Percentiles rank a stretch among this genome's conserved stretches.
Conservation (phyloP, 306 rosid species). For the Oxytropis ochrocephala region DNA sequence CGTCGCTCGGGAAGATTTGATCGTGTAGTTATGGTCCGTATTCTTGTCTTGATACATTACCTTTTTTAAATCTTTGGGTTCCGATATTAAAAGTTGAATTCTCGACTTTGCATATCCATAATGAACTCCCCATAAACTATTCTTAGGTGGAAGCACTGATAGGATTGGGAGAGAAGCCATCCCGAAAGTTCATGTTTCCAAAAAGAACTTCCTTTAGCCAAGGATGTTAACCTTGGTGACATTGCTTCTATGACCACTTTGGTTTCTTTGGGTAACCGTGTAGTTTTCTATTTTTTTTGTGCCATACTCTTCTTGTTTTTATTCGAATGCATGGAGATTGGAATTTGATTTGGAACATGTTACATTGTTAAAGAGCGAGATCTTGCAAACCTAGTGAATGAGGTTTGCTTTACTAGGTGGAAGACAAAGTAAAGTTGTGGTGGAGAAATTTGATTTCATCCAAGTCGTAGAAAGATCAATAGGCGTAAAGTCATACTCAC, state of each 20-base stretch:
- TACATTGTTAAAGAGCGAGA: no score
- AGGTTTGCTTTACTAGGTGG: constrained; percentile 94
- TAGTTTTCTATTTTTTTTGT: no score
- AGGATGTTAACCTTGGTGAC: no score
- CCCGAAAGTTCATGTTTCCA: no score
- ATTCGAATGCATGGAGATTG: no score
- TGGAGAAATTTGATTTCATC: constrained; percentile 80
- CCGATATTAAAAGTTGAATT: constrained; percentile 1
- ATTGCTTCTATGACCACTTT: no score
- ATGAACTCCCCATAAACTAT: constrained; percentile 2
- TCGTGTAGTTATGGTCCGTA: constrained; percentile 85
- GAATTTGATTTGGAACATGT: no score
- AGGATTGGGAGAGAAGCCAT: no score
- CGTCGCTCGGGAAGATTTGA: constrained; percentile 99
- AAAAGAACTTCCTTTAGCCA: no score
- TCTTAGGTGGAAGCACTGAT: no score
- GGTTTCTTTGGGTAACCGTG: no score
- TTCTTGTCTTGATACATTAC: constrained; percentile 9
- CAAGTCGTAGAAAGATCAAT: constrained; percentile 90
- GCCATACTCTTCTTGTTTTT: no score
- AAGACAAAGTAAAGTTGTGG: constrained; percentile 72
- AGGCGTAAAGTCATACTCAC: constrained; percentile 58
- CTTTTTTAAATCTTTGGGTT: constrained; percentile 11
- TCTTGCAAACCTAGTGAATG: constrained; percentile 95
- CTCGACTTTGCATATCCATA: background rate